Evolutionary conservation across 306 rosid species (phyloP).

Genomic region (Fagus sylvatica): DNA sequence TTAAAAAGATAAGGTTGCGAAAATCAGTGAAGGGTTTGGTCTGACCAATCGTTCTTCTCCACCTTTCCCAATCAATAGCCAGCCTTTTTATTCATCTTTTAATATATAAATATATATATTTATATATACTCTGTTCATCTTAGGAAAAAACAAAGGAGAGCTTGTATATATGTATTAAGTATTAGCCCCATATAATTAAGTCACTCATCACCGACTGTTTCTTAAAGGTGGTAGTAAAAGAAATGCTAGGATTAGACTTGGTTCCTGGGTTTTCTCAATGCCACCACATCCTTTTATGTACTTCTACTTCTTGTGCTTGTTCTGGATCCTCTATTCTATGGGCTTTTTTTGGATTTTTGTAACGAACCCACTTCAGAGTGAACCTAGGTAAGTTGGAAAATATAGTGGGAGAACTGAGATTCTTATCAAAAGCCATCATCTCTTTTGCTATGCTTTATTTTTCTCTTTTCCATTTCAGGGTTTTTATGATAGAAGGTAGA

Average conservation of each 20-base stretch:
- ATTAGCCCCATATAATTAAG: not conserved
- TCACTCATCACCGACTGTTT: not conserved
- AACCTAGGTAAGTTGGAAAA: constrained; percentile 11
- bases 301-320: constrained; percentile 17
- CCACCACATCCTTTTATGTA: constrained; percentile 3
- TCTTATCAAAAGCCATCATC: constrained; percentile 47
- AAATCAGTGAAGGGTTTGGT: constrained; percentile 42
- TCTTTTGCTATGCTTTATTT: constrained; percentile 8
- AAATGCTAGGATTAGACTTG: constrained; percentile 36
- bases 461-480: constrained; percentile 17
- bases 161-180: constrained; percentile 15
- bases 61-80: constrained; percentile 50
- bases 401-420: constrained; percentile 39
- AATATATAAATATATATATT: not conserved
- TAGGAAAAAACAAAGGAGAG: not conserved
- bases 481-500: constrained; percentile 3
- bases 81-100: constrained; percentile 30
- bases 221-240: constrained; percentile 14
- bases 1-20: constrained; percentile 60
- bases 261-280: constrained; percentile 31
- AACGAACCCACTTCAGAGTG: constrained; percentile 24
- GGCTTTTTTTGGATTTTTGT: constrained; percentile 42
- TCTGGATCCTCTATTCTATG: constrained; percentile 28
- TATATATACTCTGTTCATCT: not conserved
- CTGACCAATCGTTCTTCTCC: constrained; percentile 40